phyloP scores from a whole-genome alignment of 306 rosid species.

The Cucurbita maxima region DNA sequence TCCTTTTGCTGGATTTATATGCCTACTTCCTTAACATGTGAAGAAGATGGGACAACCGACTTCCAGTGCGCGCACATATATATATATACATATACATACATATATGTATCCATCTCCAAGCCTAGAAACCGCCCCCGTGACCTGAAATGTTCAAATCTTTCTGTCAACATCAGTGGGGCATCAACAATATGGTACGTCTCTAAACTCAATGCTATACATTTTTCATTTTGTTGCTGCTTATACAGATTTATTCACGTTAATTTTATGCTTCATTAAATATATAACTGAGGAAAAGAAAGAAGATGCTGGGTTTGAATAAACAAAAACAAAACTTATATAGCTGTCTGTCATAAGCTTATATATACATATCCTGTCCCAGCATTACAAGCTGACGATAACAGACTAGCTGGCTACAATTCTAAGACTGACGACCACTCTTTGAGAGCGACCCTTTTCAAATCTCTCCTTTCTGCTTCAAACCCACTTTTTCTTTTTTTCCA shows the following conservation, averaged over 20 bases:
- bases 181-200: constrained; percentile 2
- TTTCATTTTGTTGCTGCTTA: constrained; percentile 9
- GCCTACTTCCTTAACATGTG: constrained; percentile 17
- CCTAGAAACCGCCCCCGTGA: constrained; percentile 9
- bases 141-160: constrained; percentile 8
- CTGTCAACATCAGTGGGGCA: constrained; percentile 1
- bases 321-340: constrained; percentile 24
- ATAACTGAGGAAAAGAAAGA: not conserved
- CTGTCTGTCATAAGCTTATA: constrained; percentile 33
- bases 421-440: constrained; percentile 9
- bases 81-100: not conserved
- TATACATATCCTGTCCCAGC: constrained; percentile 3
- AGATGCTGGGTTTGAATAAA: constrained; percentile 5
- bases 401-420: constrained; percentile 17
- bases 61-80: not conserved
- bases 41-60: constrained; percentile 22
- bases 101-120: not conserved
- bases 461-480: constrained; percentile 3
- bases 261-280: not conserved
- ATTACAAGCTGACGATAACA: constrained; percentile 14
- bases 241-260: not conserved
- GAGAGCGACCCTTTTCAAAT: constrained; percentile 25
- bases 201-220: constrained; percentile 8
- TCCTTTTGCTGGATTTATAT: constrained; percentile 11
- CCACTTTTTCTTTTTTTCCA: not conserved